Conservation (phyloP, 225 moss, liverwort and hornwort species). For the Bryoerythrophyllum caledonicum region DNA sequence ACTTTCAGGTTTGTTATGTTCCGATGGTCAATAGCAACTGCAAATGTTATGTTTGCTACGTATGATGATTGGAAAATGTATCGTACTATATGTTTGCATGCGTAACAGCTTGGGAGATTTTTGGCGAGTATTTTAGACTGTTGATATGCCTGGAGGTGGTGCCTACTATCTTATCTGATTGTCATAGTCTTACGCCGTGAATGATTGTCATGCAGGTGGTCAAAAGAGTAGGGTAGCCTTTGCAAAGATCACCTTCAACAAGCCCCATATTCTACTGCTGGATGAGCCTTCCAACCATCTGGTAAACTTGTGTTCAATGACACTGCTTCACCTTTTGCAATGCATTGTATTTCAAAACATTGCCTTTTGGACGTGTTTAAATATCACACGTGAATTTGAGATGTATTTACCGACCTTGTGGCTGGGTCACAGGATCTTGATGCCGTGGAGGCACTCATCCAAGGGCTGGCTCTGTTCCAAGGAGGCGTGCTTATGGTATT, state of each 20-base stretch:
- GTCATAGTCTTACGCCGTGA: constrained; percentile 6
- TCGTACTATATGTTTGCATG: background rate
- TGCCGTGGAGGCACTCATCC: constrained; percentile 98
- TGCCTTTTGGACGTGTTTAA: constrained; percentile 1
- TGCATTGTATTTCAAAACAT: background rate
- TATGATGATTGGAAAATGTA: constrained; percentile 4
- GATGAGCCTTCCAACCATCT: constrained; percentile 99
- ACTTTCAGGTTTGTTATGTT: constrained; percentile 67
- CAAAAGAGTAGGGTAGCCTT: constrained; percentile 99
- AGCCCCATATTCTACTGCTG: constrained; percentile 92
- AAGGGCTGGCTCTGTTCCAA: constrained; percentile 86
- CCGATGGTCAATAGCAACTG: background rate
- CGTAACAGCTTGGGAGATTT: constrained; percentile 7
- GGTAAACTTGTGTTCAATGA: constrained; percentile 37
- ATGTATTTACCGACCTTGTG: constrained; percentile 16
- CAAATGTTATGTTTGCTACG: background rate
- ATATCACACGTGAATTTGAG: background rate
- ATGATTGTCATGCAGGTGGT: constrained; percentile 61
- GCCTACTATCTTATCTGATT: constrained; percentile 15
- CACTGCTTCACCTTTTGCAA: constrained; percentile 2
- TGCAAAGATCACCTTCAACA: constrained; percentile 99
- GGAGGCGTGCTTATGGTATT: constrained; percentile 98
- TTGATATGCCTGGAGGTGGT: constrained; percentile 1
- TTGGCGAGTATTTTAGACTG: background rate
- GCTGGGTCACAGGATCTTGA: constrained; percentile 75